A percentile compares a stretch with the other conserved stretches of the same genome.
Conservation (phyloP, 2,329 filamentous ascomycete genomes). For the Coleophoma crateriformis region DNA sequence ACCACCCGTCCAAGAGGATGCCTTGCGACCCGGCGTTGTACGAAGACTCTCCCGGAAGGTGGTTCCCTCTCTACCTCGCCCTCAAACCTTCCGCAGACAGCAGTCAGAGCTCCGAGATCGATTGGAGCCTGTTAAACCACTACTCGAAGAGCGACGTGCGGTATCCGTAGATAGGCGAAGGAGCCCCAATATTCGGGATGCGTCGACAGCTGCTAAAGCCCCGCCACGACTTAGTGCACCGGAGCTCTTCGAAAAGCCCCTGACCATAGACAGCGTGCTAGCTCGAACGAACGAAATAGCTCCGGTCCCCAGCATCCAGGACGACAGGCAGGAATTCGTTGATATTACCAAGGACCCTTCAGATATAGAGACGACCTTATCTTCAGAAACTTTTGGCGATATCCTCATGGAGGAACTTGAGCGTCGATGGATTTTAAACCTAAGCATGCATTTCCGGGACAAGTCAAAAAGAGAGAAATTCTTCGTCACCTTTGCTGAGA, state of each 20-base stretch:
- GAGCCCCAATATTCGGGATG: constrained; percentile 14
- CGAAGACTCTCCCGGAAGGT: constrained; percentile 45
- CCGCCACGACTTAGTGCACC: constrained; percentile 22
- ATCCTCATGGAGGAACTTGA: constrained; percentile 78
- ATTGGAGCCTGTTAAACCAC: constrained; percentile 59
- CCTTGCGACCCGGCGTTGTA: constrained; percentile 17
- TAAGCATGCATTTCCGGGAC: constrained; percentile 97
- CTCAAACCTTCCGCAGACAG: constrained; percentile 76
- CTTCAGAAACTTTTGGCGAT: constrained; percentile 43
- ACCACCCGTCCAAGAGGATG: constrained; percentile 12
- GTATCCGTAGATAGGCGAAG: constrained; percentile 55
- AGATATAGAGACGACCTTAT: constrained; percentile 19
- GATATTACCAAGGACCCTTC: constrained; percentile 19
- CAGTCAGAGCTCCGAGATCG: constrained; percentile 74
- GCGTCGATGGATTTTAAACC: constrained; percentile 87
- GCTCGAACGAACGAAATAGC: constrained; percentile 6
- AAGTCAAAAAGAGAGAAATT: constrained; percentile 93
- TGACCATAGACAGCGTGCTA: constrained; percentile 14
- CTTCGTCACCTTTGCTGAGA: constrained; percentile 89
- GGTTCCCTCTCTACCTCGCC: constrained; percentile 71
- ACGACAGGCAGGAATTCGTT: constrained; percentile 18
- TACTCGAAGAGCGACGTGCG: constrained; percentile 63
- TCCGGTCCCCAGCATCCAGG: constrained; percentile 7
- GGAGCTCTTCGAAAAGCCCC: constrained; percentile 19
- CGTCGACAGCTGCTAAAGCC: constrained; percentile 13